Conservation (phyloP, 2,329 filamentous ascomycete species). For the Colletotrichum lini region DNA sequence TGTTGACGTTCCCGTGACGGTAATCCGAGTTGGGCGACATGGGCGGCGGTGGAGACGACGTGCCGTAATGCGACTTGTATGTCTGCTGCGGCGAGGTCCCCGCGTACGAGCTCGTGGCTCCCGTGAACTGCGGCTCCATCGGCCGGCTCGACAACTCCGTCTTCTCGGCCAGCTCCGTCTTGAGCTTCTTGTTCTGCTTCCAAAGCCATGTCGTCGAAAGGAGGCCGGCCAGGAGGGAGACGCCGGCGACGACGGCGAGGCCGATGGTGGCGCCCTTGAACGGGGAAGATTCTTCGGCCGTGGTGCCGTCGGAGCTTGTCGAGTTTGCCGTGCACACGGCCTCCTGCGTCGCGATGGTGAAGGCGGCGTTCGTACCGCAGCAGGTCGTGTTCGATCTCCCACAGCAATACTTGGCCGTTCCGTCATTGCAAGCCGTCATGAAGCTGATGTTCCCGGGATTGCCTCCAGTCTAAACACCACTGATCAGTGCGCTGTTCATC, state of each 20-base stretch:
- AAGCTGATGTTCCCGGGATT: constrained; percentile 22
- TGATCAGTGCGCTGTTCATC: background rate
- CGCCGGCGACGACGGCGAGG: constrained; percentile 45
- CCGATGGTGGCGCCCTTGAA: constrained; percentile 48
- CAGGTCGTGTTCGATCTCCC: constrained; percentile 48
- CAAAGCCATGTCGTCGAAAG: constrained; percentile 43
- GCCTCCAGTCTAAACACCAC: constrained; percentile 7
- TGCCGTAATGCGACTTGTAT: constrained; percentile 29
- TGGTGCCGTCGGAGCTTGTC: constrained; percentile 24
- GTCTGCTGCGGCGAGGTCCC: constrained; percentile 10
- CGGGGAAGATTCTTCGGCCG: constrained; percentile 2
- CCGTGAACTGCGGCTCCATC: constrained; percentile 25
- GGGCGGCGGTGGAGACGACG: constrained; percentile 8
- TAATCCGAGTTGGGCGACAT: constrained; percentile 32
- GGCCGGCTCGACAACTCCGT: background rate
- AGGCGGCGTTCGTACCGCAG: constrained; percentile 47
- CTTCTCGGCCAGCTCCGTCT: constrained; percentile 37
- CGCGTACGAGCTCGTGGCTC: constrained; percentile 15
- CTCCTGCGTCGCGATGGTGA: constrained; percentile 45
- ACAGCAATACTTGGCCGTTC: constrained; percentile 51
- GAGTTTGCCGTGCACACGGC: constrained; percentile 42
- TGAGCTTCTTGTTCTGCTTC: constrained; percentile 44
- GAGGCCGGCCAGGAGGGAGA: constrained; percentile 40
- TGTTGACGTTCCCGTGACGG: constrained; percentile 33
- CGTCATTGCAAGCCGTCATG: constrained; percentile 43